phyloP scores from a whole-genome alignment of 495 filamentous ascomycete genomes.

The Evansstolkia leycettana region DNA sequence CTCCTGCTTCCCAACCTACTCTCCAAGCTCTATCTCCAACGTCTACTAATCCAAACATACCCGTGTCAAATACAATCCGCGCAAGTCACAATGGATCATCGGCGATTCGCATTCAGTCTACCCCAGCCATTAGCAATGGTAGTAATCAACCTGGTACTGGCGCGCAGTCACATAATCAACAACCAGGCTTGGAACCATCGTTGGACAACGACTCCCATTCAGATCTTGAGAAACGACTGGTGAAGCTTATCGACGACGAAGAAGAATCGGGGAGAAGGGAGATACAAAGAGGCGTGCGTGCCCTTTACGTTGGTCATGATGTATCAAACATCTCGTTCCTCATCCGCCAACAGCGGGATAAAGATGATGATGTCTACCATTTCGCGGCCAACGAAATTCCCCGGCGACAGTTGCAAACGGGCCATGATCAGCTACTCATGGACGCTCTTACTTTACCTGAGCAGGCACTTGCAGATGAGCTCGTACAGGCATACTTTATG shows the following conservation, averaged over 20 bases:
- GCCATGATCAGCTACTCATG: conserved; percentile 36
- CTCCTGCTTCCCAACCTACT: conserved; percentile 7
- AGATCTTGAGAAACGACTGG: conserved; percentile 31
- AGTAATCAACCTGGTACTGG: not conserved
- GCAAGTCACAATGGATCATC: not conserved
- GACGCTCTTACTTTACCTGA: conserved; percentile 36
- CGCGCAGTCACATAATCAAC: not conserved
- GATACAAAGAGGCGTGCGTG: conserved; percentile 33
- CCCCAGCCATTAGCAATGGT: not conserved
- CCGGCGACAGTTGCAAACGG: conserved; percentile 29
- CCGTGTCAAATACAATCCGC: not conserved
- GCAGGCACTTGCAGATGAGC: conserved; percentile 30
- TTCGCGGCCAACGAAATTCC: conserved; percentile 37
- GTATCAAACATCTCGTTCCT: conserved; percentile 41
- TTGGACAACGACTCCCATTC: conserved; percentile 19
- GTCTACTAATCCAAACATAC: not conserved
- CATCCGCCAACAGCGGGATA: conserved; percentile 34
- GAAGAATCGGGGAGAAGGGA: conserved; percentile 29
- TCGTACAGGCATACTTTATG: conserved; percentile 34
- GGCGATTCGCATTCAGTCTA: not conserved
- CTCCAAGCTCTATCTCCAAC: not conserved
- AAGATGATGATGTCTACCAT: conserved; percentile 34
- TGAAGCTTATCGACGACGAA: conserved; percentile 36
- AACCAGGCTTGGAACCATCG: not conserved
- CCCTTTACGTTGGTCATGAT: conserved; percentile 38